Percentiles rank a stretch among this genome's conserved stretches.
Conservation (phyloP, 139 green algal species). For the Yamagishiella unicocca region DNA sequence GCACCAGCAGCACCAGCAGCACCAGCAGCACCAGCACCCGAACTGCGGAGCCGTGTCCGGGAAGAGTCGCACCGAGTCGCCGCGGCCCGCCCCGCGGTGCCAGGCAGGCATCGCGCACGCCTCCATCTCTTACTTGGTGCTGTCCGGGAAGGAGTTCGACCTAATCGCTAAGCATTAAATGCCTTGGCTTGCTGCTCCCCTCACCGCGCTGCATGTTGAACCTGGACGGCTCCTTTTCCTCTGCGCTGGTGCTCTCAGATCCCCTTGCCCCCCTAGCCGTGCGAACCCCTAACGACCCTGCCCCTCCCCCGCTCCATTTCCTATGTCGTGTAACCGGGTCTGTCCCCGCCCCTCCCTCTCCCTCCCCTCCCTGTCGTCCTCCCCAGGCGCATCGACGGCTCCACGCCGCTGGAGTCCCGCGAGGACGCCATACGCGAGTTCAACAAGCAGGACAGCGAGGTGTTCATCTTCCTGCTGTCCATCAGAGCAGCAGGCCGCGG, state of each 20-base stretch:
- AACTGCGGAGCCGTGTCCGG: no score
- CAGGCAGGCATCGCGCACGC: no score
- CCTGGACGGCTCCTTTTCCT: background rate
- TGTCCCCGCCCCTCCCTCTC: background rate
- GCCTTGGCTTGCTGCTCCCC: no score
- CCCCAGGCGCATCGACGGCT: conserved; percentile 88
- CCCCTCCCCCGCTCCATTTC: no score
- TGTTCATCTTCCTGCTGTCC: conserved; percentile 97
- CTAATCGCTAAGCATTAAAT: no score
- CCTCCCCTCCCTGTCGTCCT: background rate
- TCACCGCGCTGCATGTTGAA: background rate
- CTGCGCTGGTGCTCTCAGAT: background rate
- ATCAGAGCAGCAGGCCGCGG: conserved; percentile 94
- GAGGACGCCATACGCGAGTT: conserved; percentile 93
- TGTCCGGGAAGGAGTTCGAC: no score
- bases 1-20: no score
- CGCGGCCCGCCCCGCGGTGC: no score
- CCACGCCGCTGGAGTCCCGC: conserved; percentile 70
- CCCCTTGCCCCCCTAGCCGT: background rate
- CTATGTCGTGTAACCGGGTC: no score
- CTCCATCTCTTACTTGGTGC: no score
- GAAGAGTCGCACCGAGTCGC: no score
- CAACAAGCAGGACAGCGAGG: conserved; percentile 82
- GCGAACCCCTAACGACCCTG: background rate
- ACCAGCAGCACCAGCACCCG: no score